These are phyloP conservation scores for Neonectria punicea DNA, from an alignment of 2,329 filamentous ascomycete genomes.

Conservation along the genomic window DNA sequence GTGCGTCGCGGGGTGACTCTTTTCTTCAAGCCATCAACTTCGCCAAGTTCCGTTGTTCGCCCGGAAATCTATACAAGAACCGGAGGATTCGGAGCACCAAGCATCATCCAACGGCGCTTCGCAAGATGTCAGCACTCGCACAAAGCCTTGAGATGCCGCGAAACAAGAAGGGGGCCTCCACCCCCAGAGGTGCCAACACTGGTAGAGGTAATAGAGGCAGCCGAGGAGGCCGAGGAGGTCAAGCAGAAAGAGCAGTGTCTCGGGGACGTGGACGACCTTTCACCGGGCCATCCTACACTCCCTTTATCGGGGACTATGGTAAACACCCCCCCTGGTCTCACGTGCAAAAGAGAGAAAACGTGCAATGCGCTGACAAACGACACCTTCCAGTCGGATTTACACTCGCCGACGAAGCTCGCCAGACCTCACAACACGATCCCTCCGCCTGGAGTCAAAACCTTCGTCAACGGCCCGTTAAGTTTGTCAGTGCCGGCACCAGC, in stretches of 20 bases:
- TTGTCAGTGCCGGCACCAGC: slow-evolving; percentile 64
- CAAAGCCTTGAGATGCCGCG: slow-evolving; percentile 34
- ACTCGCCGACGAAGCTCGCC: slow-evolving; percentile 60
- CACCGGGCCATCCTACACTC: slow-evolving; percentile 12
- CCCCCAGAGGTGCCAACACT: slow-evolving; percentile 32
- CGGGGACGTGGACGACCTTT: slow-evolving; percentile 26
- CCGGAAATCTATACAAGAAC: background rate
- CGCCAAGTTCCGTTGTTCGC: background rate
- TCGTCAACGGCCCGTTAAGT: slow-evolving; percentile 60
- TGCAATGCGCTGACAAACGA: slow-evolving; percentile 19
- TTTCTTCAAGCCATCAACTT: slow-evolving; percentile 4
- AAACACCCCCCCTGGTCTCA: background rate
- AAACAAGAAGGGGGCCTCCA: slow-evolving; percentile 39
- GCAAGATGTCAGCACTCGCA: slow-evolving; percentile 27
- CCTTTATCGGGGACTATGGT: slow-evolving; percentile 28
- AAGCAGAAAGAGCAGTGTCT: slow-evolving; percentile 24
- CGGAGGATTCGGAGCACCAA: background rate
- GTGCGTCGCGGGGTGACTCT: slow-evolving; percentile 26
- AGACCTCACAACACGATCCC: slow-evolving; percentile 59
- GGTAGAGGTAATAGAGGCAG: slow-evolving; percentile 33
- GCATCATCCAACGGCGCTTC: background rate
- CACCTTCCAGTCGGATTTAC: slow-evolving; percentile 39
- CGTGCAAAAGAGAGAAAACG: background rate
- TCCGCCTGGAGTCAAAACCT: slow-evolving; percentile 55
- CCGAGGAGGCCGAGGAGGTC: slow-evolving; percentile 32